Evolutionary conservation across 306 rosid species (phyloP).

Genomic region (Vigna hirtella): DNA sequence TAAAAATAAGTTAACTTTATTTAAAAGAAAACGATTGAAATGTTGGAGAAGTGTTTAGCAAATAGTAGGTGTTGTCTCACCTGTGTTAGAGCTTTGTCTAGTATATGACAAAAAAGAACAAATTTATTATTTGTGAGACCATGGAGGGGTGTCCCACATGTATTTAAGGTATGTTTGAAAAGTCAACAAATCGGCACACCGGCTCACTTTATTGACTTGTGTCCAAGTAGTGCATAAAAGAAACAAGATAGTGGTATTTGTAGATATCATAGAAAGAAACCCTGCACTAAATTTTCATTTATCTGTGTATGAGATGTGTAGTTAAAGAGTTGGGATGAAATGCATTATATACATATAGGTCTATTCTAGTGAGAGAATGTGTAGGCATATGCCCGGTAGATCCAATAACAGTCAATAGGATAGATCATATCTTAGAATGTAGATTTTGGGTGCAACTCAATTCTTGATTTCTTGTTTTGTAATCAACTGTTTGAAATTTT

Average conservation of each 20-base stretch:
- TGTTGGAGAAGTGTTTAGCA: not conserved
- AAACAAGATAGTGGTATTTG: not conserved
- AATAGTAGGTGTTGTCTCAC: not conserved
- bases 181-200: not conserved
- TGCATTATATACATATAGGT: not conserved
- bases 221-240: not conserved
- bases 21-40: not conserved
- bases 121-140: not conserved
- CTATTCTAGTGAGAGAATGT: not conserved
- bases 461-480: not conserved
- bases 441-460: too few relatives aligned
- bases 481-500: slow-evolving; percentile 31
- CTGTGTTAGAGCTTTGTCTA: not conserved
- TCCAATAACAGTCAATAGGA: too few relatives aligned
- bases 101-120: not conserved
- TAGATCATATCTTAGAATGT: too few relatives aligned
- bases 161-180: not conserved
- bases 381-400: too few relatives aligned
- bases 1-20: not conserved
- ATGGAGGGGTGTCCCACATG: not conserved
- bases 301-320: not conserved
- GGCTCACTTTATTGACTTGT: not conserved
- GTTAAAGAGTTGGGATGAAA: not conserved
- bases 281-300: not conserved
- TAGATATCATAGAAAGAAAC: not conserved